Evolutionary conservation across 2,329 filamentous ascomycete genomes (phyloP).

Genomic region (Penicillium oxalicum): DNA sequence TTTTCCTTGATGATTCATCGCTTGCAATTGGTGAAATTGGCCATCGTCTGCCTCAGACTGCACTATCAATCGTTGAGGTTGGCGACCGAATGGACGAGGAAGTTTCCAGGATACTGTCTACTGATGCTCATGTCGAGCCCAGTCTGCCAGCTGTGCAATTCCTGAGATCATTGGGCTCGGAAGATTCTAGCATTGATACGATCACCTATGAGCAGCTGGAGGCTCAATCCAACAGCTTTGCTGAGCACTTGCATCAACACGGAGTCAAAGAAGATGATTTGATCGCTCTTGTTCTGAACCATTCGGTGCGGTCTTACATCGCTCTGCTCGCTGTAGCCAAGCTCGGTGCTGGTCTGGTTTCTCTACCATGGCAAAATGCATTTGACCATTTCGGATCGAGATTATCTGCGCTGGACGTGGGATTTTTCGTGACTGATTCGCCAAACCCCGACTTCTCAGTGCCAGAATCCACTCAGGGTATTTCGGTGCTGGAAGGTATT

Average conservation of each 20-base stretch:
- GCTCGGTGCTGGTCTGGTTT: conserved; percentile 71
- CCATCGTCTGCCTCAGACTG: conserved; percentile 21
- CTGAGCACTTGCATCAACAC: conserved; percentile 47
- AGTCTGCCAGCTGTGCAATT: conserved; percentile 55
- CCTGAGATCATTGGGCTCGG: conserved; percentile 35
- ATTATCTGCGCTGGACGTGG: conserved; percentile 53
- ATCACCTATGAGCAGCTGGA: conserved; percentile 65
- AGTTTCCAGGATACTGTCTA: conserved; percentile 43
- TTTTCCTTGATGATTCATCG: conserved; percentile 38
- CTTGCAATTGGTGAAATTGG: conserved; percentile 29
- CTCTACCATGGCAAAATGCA: conserved; percentile 68
- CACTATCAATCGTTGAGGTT: conserved; percentile 49
- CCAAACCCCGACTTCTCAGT: not conserved
- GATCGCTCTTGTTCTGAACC: conserved; percentile 72
- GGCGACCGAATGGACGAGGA: conserved; percentile 30
- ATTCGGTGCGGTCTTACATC: conserved; percentile 65
- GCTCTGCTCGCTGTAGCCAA: conserved; percentile 70
- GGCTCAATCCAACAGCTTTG: conserved; percentile 57
- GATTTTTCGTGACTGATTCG: conserved; percentile 39
- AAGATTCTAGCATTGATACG: conserved; percentile 29
- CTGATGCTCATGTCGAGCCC: conserved; percentile 52
- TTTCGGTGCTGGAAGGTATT: conserved; percentile 12
- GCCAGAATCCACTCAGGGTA: conserved; percentile 9
- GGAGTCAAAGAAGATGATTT: conserved; percentile 51
- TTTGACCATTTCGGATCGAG: conserved; percentile 55